Evolutionary conservation across 768 basidiomycete species (phyloP), one percentile per base, ranked within the genome.

Genomic region (Rhodotorula paludigena): DNA sequence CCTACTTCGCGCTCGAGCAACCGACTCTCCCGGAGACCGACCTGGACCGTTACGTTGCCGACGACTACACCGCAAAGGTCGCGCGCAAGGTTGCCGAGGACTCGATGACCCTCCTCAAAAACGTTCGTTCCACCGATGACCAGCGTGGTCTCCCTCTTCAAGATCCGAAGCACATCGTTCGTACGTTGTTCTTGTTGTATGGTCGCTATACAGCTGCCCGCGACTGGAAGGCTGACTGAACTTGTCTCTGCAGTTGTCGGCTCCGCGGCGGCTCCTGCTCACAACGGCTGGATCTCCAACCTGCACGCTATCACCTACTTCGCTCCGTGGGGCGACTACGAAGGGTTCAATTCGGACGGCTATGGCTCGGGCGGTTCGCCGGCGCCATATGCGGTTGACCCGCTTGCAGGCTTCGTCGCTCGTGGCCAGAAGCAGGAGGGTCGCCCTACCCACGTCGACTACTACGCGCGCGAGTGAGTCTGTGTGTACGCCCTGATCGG

Each of bases 351-450:
- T n/a, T 35, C 53, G 1, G 35, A 55, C 47, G 79, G 79, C 21
- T 78, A 78, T 47, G 80, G 79, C 42, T 74, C 73, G 10, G 80
- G 79, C 23, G 61, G 62, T 30, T 67, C 78, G 28, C 66, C 73
- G 2, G 59, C 76, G 0, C 56, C 76, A 7, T 79, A 77, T 73
- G 66, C 72, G 15, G 69, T 77, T n/a, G 57, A 68, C n/a, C 80
- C 80, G 1, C 76, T 78, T 55, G 62, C 76, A 32, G 80, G 74
- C 16, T 74, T 80, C 38, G 54, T 59, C 5, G 63, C 53, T 7
- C 74, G 68, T 23, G 78, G 75, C 47, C 71, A 73, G 45, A 71
- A 74, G 52, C 15, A 33, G 7, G 39, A 67, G 32, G n/a, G n/a
- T n/a, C 33, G 20, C 2, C 55, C 42, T 1, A 28, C 57, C 21